phyloP scores from a whole-genome alignment of 148 eudicot species.

The Chenopodium quinoa region DNA sequence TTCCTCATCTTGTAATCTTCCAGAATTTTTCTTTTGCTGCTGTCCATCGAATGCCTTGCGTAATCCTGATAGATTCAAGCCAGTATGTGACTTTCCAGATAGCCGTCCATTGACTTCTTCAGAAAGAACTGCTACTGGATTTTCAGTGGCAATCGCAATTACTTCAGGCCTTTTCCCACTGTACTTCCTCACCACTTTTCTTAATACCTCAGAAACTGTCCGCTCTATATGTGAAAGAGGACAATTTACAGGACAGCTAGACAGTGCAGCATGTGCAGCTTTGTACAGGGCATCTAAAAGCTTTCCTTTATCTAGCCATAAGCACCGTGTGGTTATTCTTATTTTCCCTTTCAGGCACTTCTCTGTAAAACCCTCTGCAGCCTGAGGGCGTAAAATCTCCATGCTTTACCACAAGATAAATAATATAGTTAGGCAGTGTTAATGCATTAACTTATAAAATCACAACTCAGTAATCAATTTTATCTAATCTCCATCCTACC shows the following conservation, averaged over 20 bases:
- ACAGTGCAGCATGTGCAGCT: constrained; percentile 89
- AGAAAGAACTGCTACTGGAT: constrained; percentile 73
- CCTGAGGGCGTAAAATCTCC: constrained; percentile 84
- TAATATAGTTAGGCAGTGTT: constrained; percentile 18
- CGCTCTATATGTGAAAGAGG: constrained; percentile 92
- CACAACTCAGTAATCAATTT: neutral
- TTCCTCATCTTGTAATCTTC: constrained; percentile 35
- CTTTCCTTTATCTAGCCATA: constrained; percentile 98
- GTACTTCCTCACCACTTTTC: constrained; percentile 94
- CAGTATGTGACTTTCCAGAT: constrained; percentile 54
- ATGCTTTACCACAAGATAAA: constrained; percentile 55
- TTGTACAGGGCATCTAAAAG: constrained; percentile 93
- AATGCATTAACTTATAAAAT: neutral
- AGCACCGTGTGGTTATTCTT: constrained; percentile 94
- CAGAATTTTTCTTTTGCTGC: constrained; percentile 38
- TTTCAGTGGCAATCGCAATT: constrained; percentile 81
- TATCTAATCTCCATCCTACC: constrained; percentile 38
- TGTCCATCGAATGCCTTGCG: constrained; percentile 52
- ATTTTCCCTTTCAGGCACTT: constrained; percentile 73
- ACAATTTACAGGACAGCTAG: constrained; percentile 82
- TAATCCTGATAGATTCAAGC: constrained; percentile 42
- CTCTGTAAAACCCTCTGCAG: constrained; percentile 39
- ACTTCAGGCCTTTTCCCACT: constrained; percentile 94
- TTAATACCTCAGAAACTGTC: constrained; percentile 76
- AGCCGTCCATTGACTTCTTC: constrained; percentile 72